phyloP scores from a whole-genome alignment of 306 rosid genomes.

The Gastrolobium bilobum region DNA sequence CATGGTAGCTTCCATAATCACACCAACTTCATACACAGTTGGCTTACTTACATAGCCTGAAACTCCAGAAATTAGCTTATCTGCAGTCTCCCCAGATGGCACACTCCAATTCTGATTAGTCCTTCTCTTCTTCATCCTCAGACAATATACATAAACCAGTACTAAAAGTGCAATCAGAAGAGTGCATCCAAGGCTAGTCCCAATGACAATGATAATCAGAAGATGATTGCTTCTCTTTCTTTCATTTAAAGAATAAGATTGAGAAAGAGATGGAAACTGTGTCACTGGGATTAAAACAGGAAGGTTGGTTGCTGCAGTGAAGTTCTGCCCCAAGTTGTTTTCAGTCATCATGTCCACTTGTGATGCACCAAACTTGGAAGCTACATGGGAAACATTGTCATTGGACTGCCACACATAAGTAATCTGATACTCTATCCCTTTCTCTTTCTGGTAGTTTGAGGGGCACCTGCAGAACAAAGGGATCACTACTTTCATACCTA shows the following conservation, averaged over 20 bases:
- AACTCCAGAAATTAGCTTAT: conserved; percentile 69
- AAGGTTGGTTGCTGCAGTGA: conserved; percentile 45
- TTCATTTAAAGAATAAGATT: conserved; percentile 38
- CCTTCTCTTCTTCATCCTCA: conserved; percentile 31
- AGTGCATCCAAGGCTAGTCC: conserved; percentile 49
- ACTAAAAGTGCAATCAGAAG: conserved; percentile 45
- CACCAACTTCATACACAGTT: conserved; percentile 54
- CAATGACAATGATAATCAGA: conserved; percentile 35
- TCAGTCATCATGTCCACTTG: conserved; percentile 43
- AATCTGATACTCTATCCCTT: conserved; percentile 52
- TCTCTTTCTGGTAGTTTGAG: conserved; percentile 43
- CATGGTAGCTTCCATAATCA: conserved; percentile 70
- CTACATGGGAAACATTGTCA: conserved; percentile 55
- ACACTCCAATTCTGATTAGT: conserved; percentile 27
- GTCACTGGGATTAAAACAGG: conserved; percentile 67
- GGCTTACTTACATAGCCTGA: conserved; percentile 71
- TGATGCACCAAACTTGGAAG: conserved; percentile 60
- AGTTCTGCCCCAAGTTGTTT: conserved; percentile 51
- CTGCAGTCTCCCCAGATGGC: conserved; percentile 43
- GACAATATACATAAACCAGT: conserved; percentile 31
- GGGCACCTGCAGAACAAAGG: conserved; percentile 78
- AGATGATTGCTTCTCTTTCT: conserved; percentile 24
- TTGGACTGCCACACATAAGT: conserved; percentile 69
- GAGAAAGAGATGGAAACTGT: conserved; percentile 59
- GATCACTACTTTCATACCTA: conserved; percentile 56